Base-by-base conservation (phyloP, 1,284 basidiomycete species). In the Cutaneotrichosporon mucoides region DNA sequence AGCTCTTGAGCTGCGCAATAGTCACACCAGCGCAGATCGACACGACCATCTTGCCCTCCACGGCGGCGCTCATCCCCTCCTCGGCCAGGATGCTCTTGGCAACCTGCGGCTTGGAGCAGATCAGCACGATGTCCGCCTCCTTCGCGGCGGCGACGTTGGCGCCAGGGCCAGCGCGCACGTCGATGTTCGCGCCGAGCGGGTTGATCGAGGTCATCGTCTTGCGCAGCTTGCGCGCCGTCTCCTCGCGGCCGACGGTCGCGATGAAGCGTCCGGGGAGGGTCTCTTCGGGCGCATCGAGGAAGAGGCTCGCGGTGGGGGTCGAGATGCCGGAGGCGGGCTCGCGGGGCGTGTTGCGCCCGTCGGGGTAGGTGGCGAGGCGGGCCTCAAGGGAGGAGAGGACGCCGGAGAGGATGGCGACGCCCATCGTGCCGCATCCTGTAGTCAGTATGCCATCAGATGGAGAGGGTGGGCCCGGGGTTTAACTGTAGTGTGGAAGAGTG, bases 381-480 rank as follows among this genome's bases (percentile, higher is more conserved):
- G 71, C 36, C 65, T 77, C 68, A 58, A 79, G 66, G 24, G 78
- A 69, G 38, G 70, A 60, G 53, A 79, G 66, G 49, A 76, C 75
- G 40, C 76, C 96, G 36, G 94, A 96, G 50, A 96, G 85, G 74
- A 99, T 85, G 61, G 96, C 93, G 66, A 98, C 81, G 59, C 96
- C 96, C 96, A 99, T 99, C 6, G 96, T 99, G 59, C 96, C 96
- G 79, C 96, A 99, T 83, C 93, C 93, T 91, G 55, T 24, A 43
- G 36, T 59, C 15, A 38, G 51, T 8, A 13, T 34, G 33, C 5
- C 16, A 34, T 34, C n/a, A 16, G 33, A 47, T 6, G 15, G 24
- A 13, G 38, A 44, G n/a, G 43, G n/a, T 13, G 6, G 43, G 24
- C 24, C 24, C 24, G 24, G 24, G 24, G 24, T 24, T 24, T 24